Conservation (phyloP, 2,329 filamentous ascomycete genomes). For the Grosmannia penicillata region DNA sequence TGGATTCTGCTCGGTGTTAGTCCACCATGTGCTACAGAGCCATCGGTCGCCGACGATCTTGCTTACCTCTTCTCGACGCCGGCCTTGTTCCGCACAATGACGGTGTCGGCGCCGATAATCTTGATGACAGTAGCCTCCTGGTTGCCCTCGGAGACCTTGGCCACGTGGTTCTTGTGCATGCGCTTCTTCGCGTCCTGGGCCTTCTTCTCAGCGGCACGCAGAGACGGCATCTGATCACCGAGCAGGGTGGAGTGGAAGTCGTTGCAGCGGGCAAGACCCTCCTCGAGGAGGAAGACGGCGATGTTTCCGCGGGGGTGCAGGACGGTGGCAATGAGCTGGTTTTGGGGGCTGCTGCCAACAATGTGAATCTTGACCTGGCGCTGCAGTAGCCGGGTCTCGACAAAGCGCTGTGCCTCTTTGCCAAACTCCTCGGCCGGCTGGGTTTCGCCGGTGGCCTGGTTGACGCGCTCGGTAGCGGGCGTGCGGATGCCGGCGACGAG, state of each 20-base stretch:
- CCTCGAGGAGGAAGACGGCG: constrained; percentile 76
- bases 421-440: constrained; percentile 81
- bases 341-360: constrained; percentile 77
- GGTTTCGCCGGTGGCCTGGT: constrained; percentile 61
- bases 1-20: constrained; percentile 37
- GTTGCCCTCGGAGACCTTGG: constrained; percentile 50
- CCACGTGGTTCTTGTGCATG: constrained; percentile 68
- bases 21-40: not conserved
- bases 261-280: constrained; percentile 80
- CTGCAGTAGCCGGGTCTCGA: constrained; percentile 75
- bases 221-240: constrained; percentile 70
- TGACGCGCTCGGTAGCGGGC: constrained; percentile 75
- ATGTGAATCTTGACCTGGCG: constrained; percentile 71
- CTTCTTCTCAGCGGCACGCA: constrained; percentile 74
- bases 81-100: constrained; percentile 72
- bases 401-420: constrained; percentile 76
- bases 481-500: constrained; percentile 80
- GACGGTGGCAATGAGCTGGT: constrained; percentile 76
- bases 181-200: constrained; percentile 66
- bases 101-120: constrained; percentile 76
- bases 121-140: constrained; percentile 73
- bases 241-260: constrained; percentile 93
- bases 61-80: constrained; percentile 69
- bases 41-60: no score
- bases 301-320: constrained; percentile 87